Percentiles rank a stretch among this genome's conserved stretches.
phyloP scores from a whole-genome alignment of 352 stramenopile genomes.

The Lagenidium sp. region DNA sequence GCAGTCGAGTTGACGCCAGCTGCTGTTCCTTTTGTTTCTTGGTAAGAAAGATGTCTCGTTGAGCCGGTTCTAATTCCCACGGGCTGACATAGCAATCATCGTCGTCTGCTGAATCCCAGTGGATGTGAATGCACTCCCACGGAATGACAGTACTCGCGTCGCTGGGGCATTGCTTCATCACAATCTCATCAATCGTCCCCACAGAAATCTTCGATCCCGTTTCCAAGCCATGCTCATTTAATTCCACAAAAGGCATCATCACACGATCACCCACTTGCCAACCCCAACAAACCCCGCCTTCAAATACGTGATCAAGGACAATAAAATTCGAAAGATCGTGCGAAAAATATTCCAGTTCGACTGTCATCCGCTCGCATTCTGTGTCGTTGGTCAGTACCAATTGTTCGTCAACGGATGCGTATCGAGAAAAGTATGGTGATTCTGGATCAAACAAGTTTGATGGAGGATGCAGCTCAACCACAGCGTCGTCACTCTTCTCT shows the following conservation, averaged over 20 bases:
- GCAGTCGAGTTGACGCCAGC: slow-evolving; percentile 25
- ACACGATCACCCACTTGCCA: slow-evolving; percentile 69
- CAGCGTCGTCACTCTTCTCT: slow-evolving; percentile 22
- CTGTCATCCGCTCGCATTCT: slow-evolving; percentile 33
- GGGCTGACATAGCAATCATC: slow-evolving; percentile 60
- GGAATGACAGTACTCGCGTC: slow-evolving; percentile 27
- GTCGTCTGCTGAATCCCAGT: slow-evolving; percentile 64
- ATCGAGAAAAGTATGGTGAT: slow-evolving; percentile 45
- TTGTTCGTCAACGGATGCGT: slow-evolving; percentile 53
- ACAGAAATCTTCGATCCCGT: slow-evolving; percentile 43
- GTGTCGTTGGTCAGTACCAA: slow-evolving; percentile 26
- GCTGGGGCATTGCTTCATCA: background rate
- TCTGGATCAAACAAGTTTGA: slow-evolving; percentile 25
- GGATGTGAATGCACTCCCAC: slow-evolving; percentile 69
- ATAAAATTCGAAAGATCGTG: slow-evolving; percentile 82
- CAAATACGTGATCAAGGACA: slow-evolving; percentile 74
- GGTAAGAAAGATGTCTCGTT: slow-evolving; percentile 15
- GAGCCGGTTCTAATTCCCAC: slow-evolving; percentile 67
- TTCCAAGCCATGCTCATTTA: slow-evolving; percentile 56
- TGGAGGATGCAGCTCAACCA: slow-evolving; percentile 25
- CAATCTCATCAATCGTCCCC: slow-evolving; percentile 44
- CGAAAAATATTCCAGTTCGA: slow-evolving; percentile 67
- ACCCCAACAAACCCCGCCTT: slow-evolving; percentile 58
- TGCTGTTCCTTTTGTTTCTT: slow-evolving; percentile 35
- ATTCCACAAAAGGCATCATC: slow-evolving; percentile 59